Evolutionary conservation across 164 flowering plant species (phyloP), one percentile per base, ranked within the genome.

Genomic region (Amborella trichopoda): DNA sequence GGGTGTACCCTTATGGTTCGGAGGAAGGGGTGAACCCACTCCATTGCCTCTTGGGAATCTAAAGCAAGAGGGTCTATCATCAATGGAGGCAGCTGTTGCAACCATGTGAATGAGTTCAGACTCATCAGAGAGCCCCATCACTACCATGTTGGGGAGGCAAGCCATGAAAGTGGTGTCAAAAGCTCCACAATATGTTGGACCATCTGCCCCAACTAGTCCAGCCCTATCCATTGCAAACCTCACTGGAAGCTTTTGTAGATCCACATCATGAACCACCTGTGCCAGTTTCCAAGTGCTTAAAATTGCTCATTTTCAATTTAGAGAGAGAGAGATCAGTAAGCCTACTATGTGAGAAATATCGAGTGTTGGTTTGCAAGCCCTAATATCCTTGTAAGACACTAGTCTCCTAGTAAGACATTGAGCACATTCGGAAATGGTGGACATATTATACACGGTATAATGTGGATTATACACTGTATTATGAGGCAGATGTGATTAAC

Each of bases 141-240:
- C 80, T 53, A 74, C 74, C 74, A 74, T 74, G 53, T 74, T 74
- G 5, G 80, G 80, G 23, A 71, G 59, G 44, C 80, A 71, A 25
- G 76, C 79, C 76, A 74, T 63, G 56, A 46, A 74, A 18, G 79
- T 62, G 4, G 60, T 56, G 56, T 71, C 80, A 42, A 71, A 74
- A 20, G 74, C 72, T 5, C 76, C 74, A 38, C 74, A 66, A 50
- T 74, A 76, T 2, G 76, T 74, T 17, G 80, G 80, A 22, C 80
- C 80, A 47, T 74, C 80, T 6, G 80, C 74, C 5, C 76, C 79
- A 0, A 74, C 79, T 9, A 74, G 61, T 2, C 79, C 79, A 8
- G 76, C 79, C 45, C 80, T 53, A 47, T 71, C 76, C 36, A 74
- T 38, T 0, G 75, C 72, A 40, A 74, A 74, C 32, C 80, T 53